Base-by-base conservation (phyloP, 805 yeast species). In the Nakazawaea ambrosiae region DNA sequence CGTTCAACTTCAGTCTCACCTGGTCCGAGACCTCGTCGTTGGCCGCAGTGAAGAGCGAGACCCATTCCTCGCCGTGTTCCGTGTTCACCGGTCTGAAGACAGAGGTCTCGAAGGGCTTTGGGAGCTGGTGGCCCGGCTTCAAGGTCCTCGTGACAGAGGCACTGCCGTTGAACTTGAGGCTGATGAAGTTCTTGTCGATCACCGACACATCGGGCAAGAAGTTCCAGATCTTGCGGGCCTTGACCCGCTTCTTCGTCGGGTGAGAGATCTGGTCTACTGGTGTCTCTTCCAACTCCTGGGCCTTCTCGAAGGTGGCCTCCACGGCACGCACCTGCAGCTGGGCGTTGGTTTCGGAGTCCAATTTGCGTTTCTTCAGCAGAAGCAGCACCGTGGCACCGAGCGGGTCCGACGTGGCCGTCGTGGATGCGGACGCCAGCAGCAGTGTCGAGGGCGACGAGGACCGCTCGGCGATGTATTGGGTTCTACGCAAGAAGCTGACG, bases 161-260 rank as follows among this genome's bases (percentile, higher is more conserved):
- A 9, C 76, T 66, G 4, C 79, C 78, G 4, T 67, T 52, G 48
- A 85, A 74, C 55, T 80, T 83, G 30, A 86, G 62, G 23, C 77
- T 67, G 49, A 75, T 63, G 50, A 71, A 87, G 36, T 70, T 74
- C 48, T 85, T 79, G 58, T 92, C 98, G 72, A 87, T 68, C 70
- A 84, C 74, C n/a, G 90, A 78, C 8, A 92, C 78, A 57, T 92
- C 97, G 6, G 98, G 98, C 44, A 89, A 63, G 20, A 92, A 63
- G 19, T 81, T 80, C 86, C 88, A 85, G 2, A 87, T 68, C 42
- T 68, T 70, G 16, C 80, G 88, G 0, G 96, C 95, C 38, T 70
- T 78, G 35, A 87, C 60, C 40, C 73, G 66, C 51, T 73, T 81
- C 61, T 80, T 86, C 20, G 73, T 69, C 23, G 98, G 98, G 61